Conservation (phyloP, 371 early-diverging fungal species). For the Rhizopus sp. region DNA sequence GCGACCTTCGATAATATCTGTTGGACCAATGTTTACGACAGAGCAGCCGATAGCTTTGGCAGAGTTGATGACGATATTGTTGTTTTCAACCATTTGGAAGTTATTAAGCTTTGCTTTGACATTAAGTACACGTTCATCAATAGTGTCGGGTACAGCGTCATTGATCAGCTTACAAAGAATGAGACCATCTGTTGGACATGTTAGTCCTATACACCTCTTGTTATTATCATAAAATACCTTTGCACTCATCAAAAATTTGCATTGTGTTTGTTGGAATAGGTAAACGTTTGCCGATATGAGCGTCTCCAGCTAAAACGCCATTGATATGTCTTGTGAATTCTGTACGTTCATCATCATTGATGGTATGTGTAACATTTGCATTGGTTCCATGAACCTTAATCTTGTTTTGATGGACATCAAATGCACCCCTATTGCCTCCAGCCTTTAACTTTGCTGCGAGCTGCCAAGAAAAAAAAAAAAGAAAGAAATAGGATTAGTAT, state of each 20-base stretch:
- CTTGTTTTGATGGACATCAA: slow-evolving; percentile 72
- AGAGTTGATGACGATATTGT: slow-evolving; percentile 95
- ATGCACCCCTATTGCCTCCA: slow-evolving; percentile 58
- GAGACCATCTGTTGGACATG: slow-evolving; percentile 75
- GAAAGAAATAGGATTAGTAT: background rate
- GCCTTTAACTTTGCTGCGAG: slow-evolving; percentile 57
- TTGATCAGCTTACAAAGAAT: slow-evolving; percentile 95
- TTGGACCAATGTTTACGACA: slow-evolving; percentile 95
- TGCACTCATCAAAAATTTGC: slow-evolving; percentile 94
- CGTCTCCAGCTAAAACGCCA: slow-evolving; percentile 78
- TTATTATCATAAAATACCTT: slow-evolving; percentile 43
- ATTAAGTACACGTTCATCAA: slow-evolving; percentile 97
- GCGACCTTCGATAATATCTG: slow-evolving; percentile 91
- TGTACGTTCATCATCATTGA: slow-evolving; percentile 96
- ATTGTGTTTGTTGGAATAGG: slow-evolving; percentile 93
- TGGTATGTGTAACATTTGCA: slow-evolving; percentile 89
- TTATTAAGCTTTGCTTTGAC: slow-evolving; percentile 75
- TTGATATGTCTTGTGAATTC: slow-evolving; percentile 95
- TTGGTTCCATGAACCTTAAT: slow-evolving; percentile 86
- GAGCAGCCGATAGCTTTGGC: slow-evolving; percentile 97
- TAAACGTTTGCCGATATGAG: slow-evolving; percentile 78
- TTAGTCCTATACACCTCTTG: background rate
- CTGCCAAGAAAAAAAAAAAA: slow-evolving; percentile 15
- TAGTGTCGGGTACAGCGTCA: slow-evolving; percentile 94
- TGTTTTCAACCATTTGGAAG: slow-evolving; percentile 98